Conservation (phyloP, 495 filamentous ascomycete species). For the Aspergillus biplanus region DNA sequence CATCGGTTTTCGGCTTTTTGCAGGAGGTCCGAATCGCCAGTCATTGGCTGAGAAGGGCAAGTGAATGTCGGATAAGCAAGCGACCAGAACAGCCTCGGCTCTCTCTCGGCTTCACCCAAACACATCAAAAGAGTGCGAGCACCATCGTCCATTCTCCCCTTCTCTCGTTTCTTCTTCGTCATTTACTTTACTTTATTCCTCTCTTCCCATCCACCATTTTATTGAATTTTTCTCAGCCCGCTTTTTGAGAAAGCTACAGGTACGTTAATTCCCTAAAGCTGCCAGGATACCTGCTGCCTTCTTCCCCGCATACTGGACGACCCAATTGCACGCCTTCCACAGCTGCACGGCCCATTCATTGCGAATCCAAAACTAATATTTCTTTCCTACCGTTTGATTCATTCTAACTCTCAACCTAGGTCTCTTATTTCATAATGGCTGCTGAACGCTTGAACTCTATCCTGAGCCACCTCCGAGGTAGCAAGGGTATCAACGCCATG, state of each 20-base stretch:
- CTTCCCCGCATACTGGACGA: not conserved
- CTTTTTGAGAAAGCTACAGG: not conserved
- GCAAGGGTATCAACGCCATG: conserved; percentile 66
- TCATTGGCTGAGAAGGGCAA: not conserved
- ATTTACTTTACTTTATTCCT: not conserved
- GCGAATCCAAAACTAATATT: no score
- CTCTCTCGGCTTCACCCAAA: conserved; percentile 22
- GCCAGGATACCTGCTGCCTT: not conserved
- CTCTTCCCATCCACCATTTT: not conserved
- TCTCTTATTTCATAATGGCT: conserved; percentile 63
- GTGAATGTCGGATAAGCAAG: conserved; percentile 13
- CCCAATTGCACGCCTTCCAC: not conserved
- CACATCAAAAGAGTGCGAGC: conserved; percentile 13
- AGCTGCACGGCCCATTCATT: not conserved
- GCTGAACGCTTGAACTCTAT: conserved; percentile 84
- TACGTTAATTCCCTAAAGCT: not conserved
- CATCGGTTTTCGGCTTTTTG: conserved; percentile 9
- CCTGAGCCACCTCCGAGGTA: conserved; percentile 77
- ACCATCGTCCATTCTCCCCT: conserved; percentile 7
- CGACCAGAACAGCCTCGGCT: conserved; percentile 25
- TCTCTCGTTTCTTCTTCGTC: not conserved
- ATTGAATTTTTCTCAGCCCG: not conserved
- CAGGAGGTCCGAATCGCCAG: not conserved
- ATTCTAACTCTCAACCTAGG: no score
- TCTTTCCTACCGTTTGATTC: no score